Evolutionary conservation across 1,139 yeast genomes (phyloP).

Genomic region (Spathaspora sp.): DNA sequence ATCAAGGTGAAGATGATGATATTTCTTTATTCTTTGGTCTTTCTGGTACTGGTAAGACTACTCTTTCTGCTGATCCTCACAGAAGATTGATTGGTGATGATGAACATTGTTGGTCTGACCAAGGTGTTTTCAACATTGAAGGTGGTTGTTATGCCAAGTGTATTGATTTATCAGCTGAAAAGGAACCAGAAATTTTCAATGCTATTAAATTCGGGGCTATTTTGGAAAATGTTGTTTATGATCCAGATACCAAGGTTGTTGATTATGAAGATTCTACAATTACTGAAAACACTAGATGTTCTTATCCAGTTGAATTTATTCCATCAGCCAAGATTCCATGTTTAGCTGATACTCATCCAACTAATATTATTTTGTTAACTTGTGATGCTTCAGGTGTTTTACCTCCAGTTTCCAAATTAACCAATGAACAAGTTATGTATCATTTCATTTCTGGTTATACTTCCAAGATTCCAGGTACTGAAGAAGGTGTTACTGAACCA

Average conservation of each 20-base stretch:
- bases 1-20: slow-evolving; percentile 82
- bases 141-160: slow-evolving; percentile 99
- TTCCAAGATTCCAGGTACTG: slow-evolving; percentile 99
- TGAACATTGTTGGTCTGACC: slow-evolving; percentile 99
- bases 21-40: slow-evolving; percentile 95
- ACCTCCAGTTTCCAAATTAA: slow-evolving; percentile 93
- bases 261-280: slow-evolving; percentile 81
- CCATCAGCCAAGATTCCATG: slow-evolving; percentile 97
- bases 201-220: slow-evolving; percentile 94
- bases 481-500: slow-evolving; percentile 98
- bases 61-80: slow-evolving; percentile 94
- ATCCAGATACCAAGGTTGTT: slow-evolving; percentile 74
- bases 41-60: slow-evolving; percentile 98
- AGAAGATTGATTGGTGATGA: slow-evolving; percentile 96
- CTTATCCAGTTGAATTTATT: slow-evolving; percentile 96
- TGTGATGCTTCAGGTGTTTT: slow-evolving; percentile 98
- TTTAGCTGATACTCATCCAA: slow-evolving; percentile 85
- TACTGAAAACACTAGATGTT: slow-evolving; percentile 98
- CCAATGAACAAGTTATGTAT: slow-evolving; percentile 97
- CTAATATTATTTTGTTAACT: slow-evolving; percentile 87
- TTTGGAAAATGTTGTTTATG: slow-evolving; percentile 89
- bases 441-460: slow-evolving; percentile 98
- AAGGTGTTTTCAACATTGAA: slow-evolving; percentile 98
- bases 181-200: slow-evolving; percentile 96
- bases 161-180: slow-evolving; percentile 83